Base-by-base conservation (phyloP, 202 grass and related monocot genomes). In the Cymbopogon flexuosus region DNA sequence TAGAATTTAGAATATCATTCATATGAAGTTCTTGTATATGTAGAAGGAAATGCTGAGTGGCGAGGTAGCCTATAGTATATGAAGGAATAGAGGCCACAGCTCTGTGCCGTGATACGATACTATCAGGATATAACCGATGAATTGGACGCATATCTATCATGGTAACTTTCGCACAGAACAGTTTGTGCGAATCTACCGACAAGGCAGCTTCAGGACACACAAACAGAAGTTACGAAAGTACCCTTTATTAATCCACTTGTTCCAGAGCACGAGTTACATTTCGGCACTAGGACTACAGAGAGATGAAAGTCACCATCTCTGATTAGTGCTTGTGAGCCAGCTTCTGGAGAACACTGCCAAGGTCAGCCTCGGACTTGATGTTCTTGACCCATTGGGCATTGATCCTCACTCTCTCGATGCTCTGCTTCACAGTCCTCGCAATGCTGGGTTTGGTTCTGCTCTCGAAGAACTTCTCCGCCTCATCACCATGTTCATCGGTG, bases 361-460 rank as follows among this genome's bases (percentile, higher is more conserved):
- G 88, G 19, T 85, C 80, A 24, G 79, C 56, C 67, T 97, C 94
- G 0, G 19, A 83, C 84, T 82, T 90, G 57, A 85, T 97, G 80
- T 79, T 88, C 46, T 83, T 35, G 4, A 85, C 90, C 92, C 94
- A 97, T 18, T 91, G 94, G 76, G 94, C 88, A 23, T 89, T 94
- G 75, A 90, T 93, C 65, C 90, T 88, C 33, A 94, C 79, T n/a
- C 91, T 87, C 79, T 97, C 94, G 3, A 97, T 81, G 56, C 92
- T 93, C 84, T 97, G 95, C 79, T 73, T 97, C 85, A 97, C 83
- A 15, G 90, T 94, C 84, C 90, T 92, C 0, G 84, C 83, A 1
- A 97, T 89, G 54, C 64, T 90, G 2, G 92, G 88, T 72, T 94
- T 94, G 41, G 76, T 83, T 59, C 92, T 89, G 34, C 62, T 89